Percentiles rank a stretch among this genome's conserved stretches.
phyloP scores from a whole-genome alignment of 2,329 filamentous ascomycete species.

The Botrytis galanthina region DNA sequence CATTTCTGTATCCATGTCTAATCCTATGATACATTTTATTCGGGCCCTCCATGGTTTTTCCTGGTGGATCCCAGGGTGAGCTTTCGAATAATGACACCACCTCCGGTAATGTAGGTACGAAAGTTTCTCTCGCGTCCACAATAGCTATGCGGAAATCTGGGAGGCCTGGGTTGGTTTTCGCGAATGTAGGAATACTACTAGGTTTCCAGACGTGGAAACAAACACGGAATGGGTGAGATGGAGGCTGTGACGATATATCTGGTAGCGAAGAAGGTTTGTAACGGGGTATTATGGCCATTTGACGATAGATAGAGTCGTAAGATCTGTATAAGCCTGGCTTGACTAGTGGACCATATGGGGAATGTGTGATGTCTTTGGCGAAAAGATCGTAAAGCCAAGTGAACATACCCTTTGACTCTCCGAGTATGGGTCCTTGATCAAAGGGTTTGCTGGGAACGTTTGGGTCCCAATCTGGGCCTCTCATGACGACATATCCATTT shows the following conservation, averaged over 20 bases:
- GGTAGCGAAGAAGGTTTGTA: conserved; percentile 56
- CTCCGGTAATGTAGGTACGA: conserved; percentile 71
- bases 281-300: conserved; percentile 69
- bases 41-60: conserved; percentile 41
- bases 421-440: not conserved
- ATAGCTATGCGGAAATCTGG: conserved; percentile 87
- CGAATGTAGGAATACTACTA: conserved; percentile 57
- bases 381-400: conserved; percentile 37
- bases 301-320: conserved; percentile 70
- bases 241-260: conserved; percentile 37
- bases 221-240: conserved; percentile 61
- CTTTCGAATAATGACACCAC: conserved; percentile 69
- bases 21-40: conserved; percentile 70
- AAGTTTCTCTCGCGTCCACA: conserved; percentile 69
- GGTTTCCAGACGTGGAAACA: conserved; percentile 84
- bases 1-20: conserved; percentile 80
- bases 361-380: conserved; percentile 26
- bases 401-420: conserved; percentile 33
- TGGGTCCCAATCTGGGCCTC: conserved; percentile 58
- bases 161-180: conserved; percentile 72
- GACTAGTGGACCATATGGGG: conserved; percentile 55
- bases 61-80: conserved; percentile 65
- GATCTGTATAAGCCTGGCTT: conserved; percentile 63
- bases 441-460: conserved; percentile 25
- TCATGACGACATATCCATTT: conserved; percentile 75